These are phyloP conservation scores for Ceratocystis lukuohia DNA, from an alignment of 2,329 filamentous ascomycete species.

Conservation along the genomic window DNA sequence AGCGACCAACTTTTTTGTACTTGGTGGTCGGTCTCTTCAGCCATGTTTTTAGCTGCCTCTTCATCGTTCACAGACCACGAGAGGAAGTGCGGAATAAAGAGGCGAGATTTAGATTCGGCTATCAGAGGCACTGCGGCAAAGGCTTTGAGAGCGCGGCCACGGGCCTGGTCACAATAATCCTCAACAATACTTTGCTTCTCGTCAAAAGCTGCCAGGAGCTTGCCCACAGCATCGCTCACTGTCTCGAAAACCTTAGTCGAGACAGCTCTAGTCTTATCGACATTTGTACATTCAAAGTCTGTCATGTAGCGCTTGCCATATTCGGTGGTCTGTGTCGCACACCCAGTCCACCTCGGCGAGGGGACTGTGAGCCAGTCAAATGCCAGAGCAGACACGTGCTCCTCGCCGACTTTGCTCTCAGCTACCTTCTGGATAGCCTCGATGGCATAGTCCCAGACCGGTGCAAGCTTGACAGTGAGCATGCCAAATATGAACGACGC, in stretches of 20 bases:
- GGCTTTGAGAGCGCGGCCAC: constrained; percentile 67
- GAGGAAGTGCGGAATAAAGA: constrained; percentile 73
- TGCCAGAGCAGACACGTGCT: constrained; percentile 54
- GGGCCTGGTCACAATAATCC: constrained; percentile 41
- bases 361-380: constrained; percentile 62
- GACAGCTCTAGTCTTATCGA: constrained; percentile 44
- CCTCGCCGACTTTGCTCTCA: constrained; percentile 57
- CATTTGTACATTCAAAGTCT: constrained; percentile 75
- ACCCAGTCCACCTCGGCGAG: constrained; percentile 41
- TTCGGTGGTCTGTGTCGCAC: constrained; percentile 27
- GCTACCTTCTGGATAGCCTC: constrained; percentile 63
- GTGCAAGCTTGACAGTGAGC: constrained; percentile 70
- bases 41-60: constrained; percentile 25
- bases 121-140: constrained; percentile 59
- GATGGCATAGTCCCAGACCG: constrained; percentile 75
- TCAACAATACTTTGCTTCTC: constrained; percentile 44
- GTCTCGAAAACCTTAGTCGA: constrained; percentile 40
- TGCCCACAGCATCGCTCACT: constrained; percentile 39
- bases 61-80: constrained; percentile 55
- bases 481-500: constrained; percentile 80
- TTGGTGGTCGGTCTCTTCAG: constrained; percentile 28
- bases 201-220: constrained; percentile 52
- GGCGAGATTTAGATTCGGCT: constrained; percentile 74
- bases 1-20: constrained; percentile 50
- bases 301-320: constrained; percentile 36